Evolutionary conservation across 805 yeast genomes (phyloP).

Genomic region (Priceomyces haplophilus): DNA sequence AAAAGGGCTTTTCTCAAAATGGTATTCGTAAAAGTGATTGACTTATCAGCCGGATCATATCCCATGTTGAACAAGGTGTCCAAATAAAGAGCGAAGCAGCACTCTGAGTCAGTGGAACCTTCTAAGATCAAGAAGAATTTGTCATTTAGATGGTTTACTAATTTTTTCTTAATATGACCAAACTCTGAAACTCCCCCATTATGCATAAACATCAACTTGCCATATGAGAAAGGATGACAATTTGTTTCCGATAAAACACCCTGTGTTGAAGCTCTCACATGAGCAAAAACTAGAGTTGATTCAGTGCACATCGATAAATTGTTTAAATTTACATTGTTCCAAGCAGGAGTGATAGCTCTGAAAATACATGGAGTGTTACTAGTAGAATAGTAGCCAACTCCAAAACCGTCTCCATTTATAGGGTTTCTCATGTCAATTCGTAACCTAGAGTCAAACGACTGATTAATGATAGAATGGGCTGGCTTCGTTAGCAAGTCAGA

Average conservation of each 20-base stretch:
- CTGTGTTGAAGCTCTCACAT: slow-evolving; percentile 93
- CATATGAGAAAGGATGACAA: slow-evolving; percentile 93
- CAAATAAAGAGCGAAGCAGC: slow-evolving; percentile 84
- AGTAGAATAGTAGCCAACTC: slow-evolving; percentile 80
- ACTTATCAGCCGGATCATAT: slow-evolving; percentile 52
- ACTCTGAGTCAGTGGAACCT: slow-evolving; percentile 95
- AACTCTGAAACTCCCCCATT: slow-evolving; percentile 88
- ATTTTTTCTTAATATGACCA: slow-evolving; percentile 63
- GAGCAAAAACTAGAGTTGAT: slow-evolving; percentile 84
- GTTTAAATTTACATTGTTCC: slow-evolving; percentile 92
- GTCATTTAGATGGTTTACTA: slow-evolving; percentile 73
- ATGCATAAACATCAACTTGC: slow-evolving; percentile 92
- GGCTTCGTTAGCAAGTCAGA: slow-evolving; percentile 89
- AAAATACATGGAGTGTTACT: slow-evolving; percentile 81
- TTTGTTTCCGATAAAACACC: slow-evolving; percentile 93
- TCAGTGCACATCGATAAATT: slow-evolving; percentile 85
- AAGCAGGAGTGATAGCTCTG: slow-evolving; percentile 95
- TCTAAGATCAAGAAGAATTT: slow-evolving; percentile 77
- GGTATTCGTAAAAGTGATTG: slow-evolving; percentile 45
- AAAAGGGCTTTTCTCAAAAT: slow-evolving; percentile 65
- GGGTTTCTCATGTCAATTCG: slow-evolving; percentile 88
- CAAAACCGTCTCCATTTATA: slow-evolving; percentile 97
- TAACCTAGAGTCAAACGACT: slow-evolving; percentile 86
- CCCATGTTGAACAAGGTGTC: slow-evolving; percentile 78
- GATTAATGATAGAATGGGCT: slow-evolving; percentile 95